Evolutionary conservation across 202 grass and related monocot genomes (phyloP).

Genomic region (Carex arenaria): DNA sequence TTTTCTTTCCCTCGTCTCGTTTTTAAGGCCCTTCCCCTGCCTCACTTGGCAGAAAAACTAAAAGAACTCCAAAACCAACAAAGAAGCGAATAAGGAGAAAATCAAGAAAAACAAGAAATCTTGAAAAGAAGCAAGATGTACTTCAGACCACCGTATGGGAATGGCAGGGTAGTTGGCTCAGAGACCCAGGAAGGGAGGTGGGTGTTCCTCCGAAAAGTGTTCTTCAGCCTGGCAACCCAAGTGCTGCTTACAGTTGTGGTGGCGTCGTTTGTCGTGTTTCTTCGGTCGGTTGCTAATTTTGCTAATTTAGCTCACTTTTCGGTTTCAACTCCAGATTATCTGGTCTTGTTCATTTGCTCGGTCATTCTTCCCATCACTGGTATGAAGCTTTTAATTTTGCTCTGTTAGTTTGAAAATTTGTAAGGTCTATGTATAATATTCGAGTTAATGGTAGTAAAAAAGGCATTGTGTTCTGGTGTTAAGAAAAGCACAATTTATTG

Average conservation of each 20-base stretch:
- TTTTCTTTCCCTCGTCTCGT: background rate
- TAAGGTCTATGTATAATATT: background rate
- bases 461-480: background rate
- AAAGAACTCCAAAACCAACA: background rate
- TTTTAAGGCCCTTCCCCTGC: conserved; percentile 24
- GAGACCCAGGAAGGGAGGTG: conserved; percentile 60
- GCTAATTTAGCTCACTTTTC: no score
- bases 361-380: conserved; percentile 74
- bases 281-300: conserved; percentile 30
- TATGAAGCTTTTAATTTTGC: background rate
- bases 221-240: conserved; percentile 65
- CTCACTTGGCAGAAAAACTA: background rate
- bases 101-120: background rate
- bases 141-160: conserved; percentile 44
- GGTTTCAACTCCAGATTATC: conserved; percentile 39
- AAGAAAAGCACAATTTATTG: background rate
- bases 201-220: conserved; percentile 74
- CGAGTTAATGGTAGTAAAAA: background rate
- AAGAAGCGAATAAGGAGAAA: background rate
- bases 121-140: conserved; percentile 37
- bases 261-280: conserved; percentile 48
- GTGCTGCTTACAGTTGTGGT: conserved; percentile 63
- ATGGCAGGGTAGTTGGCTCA: conserved; percentile 28
- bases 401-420: background rate
- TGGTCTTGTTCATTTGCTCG: conserved; percentile 75